phyloP scores from a whole-genome alignment of 306 rosid genomes.

The Vachellia pachyceras region DNA sequence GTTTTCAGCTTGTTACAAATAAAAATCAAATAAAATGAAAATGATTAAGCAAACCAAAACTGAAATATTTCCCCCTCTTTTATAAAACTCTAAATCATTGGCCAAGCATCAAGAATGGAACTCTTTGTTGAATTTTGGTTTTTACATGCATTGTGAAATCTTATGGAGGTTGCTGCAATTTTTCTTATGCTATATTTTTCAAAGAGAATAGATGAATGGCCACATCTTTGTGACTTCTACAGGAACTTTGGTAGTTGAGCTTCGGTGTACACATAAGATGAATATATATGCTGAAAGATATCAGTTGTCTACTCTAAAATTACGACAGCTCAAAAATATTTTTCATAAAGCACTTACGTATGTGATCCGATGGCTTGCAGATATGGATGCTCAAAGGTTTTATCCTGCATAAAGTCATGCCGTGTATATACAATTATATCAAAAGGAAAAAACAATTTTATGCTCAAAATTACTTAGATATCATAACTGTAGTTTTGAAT shows the following conservation, averaged over 20 bases:
- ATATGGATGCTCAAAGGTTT: conserved; percentile 89
- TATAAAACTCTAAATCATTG: not conserved
- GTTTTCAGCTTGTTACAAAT: not conserved
- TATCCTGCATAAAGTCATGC: conserved; percentile 68
- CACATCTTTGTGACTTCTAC: not conserved
- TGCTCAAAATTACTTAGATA: not conserved
- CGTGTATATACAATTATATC: not conserved
- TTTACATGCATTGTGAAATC: not conserved
- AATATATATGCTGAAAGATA: not conserved
- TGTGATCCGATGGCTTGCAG: conserved; percentile 91
- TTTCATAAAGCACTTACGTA: conserved; percentile 65
- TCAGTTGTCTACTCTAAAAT: not conserved
- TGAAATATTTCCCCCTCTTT: no score
- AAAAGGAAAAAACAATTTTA: not conserved
- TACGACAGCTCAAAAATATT: not conserved
- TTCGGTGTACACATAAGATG: not conserved
- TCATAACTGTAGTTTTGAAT: conserved; percentile 6
- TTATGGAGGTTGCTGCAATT: not conserved
- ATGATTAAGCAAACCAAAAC: not conserved
- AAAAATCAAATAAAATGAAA: not conserved
- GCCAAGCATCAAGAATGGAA: no score
- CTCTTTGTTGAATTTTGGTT: not conserved
- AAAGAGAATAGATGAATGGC: not conserved
- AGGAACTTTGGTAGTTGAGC: not conserved
- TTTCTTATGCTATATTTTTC: not conserved